Conservation (phyloP, 306 rosid species). For the Trifolium repens region DNA sequence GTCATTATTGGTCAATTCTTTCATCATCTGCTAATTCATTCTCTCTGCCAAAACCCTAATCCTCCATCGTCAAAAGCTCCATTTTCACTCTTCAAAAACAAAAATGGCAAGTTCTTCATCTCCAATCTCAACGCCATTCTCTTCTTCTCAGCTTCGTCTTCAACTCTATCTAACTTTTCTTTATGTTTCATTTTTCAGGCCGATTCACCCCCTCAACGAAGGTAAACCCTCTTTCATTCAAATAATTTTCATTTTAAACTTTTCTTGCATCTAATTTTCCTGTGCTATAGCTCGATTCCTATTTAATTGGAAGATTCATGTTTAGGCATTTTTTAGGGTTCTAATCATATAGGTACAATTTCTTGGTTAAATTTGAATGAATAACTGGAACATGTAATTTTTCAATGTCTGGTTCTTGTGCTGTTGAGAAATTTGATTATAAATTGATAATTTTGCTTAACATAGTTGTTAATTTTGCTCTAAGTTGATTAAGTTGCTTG, state of each 20-base stretch:
- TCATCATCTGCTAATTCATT: not conserved
- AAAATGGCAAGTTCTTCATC: slow-evolving; percentile 56
- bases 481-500: not conserved
- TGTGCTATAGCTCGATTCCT: not conserved
- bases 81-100: not conserved
- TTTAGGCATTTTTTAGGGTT: not conserved
- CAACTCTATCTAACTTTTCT: slow-evolving; percentile 15
- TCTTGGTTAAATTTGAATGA: not conserved
- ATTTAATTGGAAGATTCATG: not conserved
- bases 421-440: not conserved
- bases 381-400: not conserved
- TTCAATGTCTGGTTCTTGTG: not conserved
- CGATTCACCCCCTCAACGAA: slow-evolving; percentile 67
- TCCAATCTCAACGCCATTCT: not conserved
- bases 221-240: slow-evolving; percentile 49
- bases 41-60: slow-evolving; percentile 48
- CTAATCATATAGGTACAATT: not conserved
- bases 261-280: not conserved
- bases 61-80: not conserved
- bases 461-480: not conserved
- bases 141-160: not conserved
- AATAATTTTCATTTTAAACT: not conserved
- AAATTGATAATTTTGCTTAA: not conserved
- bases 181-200: slow-evolving; percentile 56
- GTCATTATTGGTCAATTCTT: slow-evolving; percentile 5